These are phyloP conservation scores for Pyrus hybrid DNA, from an alignment of 331 rosid genomes.

Conservation along the genomic window DNA sequence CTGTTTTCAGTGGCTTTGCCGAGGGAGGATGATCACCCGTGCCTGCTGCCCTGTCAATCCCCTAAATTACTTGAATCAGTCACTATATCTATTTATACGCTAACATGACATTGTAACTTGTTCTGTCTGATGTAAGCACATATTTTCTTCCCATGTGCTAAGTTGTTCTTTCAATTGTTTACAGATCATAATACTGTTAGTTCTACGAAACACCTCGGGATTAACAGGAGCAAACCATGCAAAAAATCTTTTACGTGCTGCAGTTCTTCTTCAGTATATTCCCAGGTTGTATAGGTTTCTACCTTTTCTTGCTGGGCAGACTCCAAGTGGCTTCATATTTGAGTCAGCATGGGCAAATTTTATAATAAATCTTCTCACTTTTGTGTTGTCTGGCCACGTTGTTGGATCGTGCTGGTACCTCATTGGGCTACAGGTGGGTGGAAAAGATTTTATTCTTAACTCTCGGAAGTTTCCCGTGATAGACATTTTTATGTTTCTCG, in stretches of 20 bases:
- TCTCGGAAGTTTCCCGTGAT: background rate
- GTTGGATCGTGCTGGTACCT: constrained; percentile 90
- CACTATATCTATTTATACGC: background rate
- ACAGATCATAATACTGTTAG: constrained; percentile 55
- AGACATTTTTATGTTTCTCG: background rate
- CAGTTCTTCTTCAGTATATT: constrained; percentile 54
- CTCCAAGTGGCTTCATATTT: constrained; percentile 70
- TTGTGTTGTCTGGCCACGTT: constrained; percentile 65
- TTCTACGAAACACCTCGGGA: constrained; percentile 41
- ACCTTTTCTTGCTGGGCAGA: constrained; percentile 68
- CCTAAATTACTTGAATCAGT: background rate
- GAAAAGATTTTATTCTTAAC: background rate
- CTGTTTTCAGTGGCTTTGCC: background rate
- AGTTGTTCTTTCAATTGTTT: background rate
- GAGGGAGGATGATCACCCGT: background rate
- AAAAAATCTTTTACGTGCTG: constrained; percentile 62
- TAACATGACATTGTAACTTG: background rate
- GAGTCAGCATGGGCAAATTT: constrained; percentile 92
- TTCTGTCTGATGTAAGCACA: background rate
- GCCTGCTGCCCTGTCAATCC: background rate
- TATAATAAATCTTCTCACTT: constrained; percentile 68
- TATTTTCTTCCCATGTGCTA: background rate
- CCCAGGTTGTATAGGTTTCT: constrained; percentile 69
- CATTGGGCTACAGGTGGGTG: constrained; percentile 76
- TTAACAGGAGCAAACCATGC: constrained; percentile 72